Base-by-base conservation (phyloP, 139 green algal species). In the Ettlia oleoabundans region DNA sequence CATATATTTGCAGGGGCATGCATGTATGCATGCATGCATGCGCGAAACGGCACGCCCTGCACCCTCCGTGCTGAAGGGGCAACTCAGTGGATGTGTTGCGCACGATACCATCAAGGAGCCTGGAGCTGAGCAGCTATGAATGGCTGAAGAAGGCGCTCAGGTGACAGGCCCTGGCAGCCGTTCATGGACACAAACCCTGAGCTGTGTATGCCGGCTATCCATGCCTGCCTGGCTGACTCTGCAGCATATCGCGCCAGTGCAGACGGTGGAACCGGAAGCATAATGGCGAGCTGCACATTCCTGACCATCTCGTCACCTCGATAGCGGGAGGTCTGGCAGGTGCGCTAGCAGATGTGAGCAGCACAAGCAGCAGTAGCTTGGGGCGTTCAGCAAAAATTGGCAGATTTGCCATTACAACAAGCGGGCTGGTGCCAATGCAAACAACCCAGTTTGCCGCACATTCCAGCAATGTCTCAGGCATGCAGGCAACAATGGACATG, bases 51-150 rank as follows among this genome's bases (percentile, higher is more conserved):
- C n/a, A n/a, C n/a, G n/a, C n/a, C n/a, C n/a, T n/a, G n/a, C n/a
- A n/a, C n/a, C n/a, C 64, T 43, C 64, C 64, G n/a, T 42, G 47
- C 77, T n/a, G n/a, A n/a, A 83, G 77, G 68, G 77, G 80, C 58
- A 85, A 85, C 80, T 63, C 40, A 32, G 41, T 85, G 18, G 86
- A 90, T 47, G 81, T 90, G 33, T 33, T 91, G 35, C 62, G 87
- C 9, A 84, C 81, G 7, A 87, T 90, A 41, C 84, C 84, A 10
- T 81, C 68, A 10, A 84, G 71, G 41, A 78, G 66, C 30, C 81
- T 90, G 10, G 84, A 91, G 85, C 85, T 91, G 63, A 61, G 76
- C 32, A 68, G 53, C n/a, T 91, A 84, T 61, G 87, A 91, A 33
- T 52, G 47, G n/a, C 84, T 81, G 61, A 91, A 91, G 69, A 62